Percentiles rank a stretch among this genome's conserved stretches.
These are phyloP conservation scores for Xylaria digitata DNA, from an alignment of 2,329 filamentous ascomycete species.

Conservation along the genomic window DNA sequence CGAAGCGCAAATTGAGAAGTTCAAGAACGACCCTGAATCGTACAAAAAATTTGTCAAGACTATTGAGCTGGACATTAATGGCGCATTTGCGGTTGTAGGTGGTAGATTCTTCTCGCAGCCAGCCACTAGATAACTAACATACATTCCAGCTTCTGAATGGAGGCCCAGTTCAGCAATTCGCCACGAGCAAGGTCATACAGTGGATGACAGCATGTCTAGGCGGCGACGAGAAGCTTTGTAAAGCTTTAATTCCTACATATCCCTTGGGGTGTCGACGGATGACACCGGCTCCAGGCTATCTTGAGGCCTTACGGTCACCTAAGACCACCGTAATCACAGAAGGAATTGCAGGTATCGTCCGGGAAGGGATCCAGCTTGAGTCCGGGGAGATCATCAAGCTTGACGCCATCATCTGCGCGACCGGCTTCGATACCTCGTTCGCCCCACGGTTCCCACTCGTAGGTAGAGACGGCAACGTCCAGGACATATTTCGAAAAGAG, in stretches of 20 bases:
- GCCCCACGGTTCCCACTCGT: slow-evolving; percentile 63
- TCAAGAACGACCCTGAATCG: slow-evolving; percentile 58
- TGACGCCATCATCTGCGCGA: slow-evolving; percentile 69
- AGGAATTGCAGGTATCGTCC: slow-evolving; percentile 58
- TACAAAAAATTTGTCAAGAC: slow-evolving; percentile 61
- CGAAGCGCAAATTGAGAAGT: slow-evolving; percentile 58
- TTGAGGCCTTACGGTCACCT: slow-evolving; percentile 57
- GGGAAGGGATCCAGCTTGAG: slow-evolving; percentile 60
- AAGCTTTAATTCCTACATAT: slow-evolving; percentile 62
- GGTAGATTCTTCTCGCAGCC: background rate
- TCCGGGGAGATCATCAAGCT: slow-evolving; percentile 62
- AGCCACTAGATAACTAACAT: slow-evolving; percentile 27
- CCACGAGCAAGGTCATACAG: slow-evolving; percentile 54
- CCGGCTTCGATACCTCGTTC: slow-evolving; percentile 67
- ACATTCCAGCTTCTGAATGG: slow-evolving; percentile 53
- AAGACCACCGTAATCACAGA: slow-evolving; percentile 63
- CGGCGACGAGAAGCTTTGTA: slow-evolving; percentile 62
- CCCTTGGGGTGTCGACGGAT: slow-evolving; percentile 61
- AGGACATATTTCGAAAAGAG: slow-evolving; percentile 58
- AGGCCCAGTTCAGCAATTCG: slow-evolving; percentile 56
- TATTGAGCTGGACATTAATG: slow-evolving; percentile 59
- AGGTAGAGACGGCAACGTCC: slow-evolving; percentile 62
- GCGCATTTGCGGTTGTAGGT: slow-evolving; percentile 57
- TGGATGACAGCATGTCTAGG: slow-evolving; percentile 62
- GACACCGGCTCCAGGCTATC: slow-evolving; percentile 63